These are phyloP conservation scores for Lachancea sp. DNA, from an alignment of 805 yeast species.

Conservation along the genomic window DNA sequence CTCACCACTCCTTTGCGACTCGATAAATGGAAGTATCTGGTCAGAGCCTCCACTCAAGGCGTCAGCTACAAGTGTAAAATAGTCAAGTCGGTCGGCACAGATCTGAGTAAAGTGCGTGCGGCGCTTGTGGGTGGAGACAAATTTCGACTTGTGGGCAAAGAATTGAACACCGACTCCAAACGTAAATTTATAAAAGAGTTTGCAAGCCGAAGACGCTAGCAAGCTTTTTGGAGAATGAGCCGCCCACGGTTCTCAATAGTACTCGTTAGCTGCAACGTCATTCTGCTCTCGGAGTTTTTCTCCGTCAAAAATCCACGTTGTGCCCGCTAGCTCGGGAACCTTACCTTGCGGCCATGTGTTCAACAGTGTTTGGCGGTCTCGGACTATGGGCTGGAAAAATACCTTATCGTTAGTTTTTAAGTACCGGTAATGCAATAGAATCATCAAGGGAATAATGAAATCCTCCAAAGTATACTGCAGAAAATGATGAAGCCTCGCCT, in stretches of 20 bases:
- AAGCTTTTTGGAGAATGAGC: neutral
- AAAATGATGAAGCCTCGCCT: conserved; percentile 17
- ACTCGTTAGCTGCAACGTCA: neutral
- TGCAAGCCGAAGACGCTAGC: conserved; percentile 10
- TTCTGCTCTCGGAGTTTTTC: conserved; percentile 1
- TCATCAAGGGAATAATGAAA: conserved; percentile 25
- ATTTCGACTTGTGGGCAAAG: conserved; percentile 42
- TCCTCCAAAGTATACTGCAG: conserved; percentile 21
- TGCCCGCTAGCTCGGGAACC: conserved; percentile 19
- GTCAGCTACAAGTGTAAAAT: conserved; percentile 21
- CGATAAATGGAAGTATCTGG: conserved; percentile 12
- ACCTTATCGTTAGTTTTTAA: conserved; percentile 26
- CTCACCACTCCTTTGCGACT: conserved; percentile 30
- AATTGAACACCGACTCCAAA: conserved; percentile 40
- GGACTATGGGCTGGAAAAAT: conserved; percentile 20
- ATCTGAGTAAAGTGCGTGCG: conserved; percentile 25
- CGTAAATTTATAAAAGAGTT: conserved; percentile 36
- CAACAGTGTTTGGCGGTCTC: conserved; percentile 12
- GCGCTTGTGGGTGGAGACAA: conserved; percentile 42
- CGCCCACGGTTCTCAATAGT: neutral
- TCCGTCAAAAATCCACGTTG: conserved; percentile 21
- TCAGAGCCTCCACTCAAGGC: conserved; percentile 17
- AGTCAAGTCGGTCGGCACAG: conserved; percentile 19
- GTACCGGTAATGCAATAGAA: conserved; percentile 25
- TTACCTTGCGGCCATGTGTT: conserved; percentile 24